phyloP scores from a whole-genome alignment of 495 filamentous ascomycete genomes.

The Gamarada debralockiae region DNA sequence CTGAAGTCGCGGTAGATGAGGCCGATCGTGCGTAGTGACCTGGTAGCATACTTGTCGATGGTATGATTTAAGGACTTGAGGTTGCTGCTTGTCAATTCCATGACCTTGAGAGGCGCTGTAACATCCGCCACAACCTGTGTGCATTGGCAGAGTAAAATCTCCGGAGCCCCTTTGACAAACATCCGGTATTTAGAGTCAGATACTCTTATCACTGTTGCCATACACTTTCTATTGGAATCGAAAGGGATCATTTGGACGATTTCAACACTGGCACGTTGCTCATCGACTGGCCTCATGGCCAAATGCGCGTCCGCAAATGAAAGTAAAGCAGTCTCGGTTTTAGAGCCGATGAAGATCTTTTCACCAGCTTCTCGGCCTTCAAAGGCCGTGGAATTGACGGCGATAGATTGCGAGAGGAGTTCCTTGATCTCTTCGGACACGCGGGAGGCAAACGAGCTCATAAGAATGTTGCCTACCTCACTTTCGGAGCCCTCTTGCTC shows the following conservation, averaged over 20 bases:
- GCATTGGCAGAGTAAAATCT: slow-evolving; percentile 74
- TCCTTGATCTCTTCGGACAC: slow-evolving; percentile 57
- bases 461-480: slow-evolving; percentile 29
- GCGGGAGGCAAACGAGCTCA: slow-evolving; percentile 41
- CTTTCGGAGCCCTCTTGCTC: slow-evolving; percentile 22
- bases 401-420: slow-evolving; percentile 69
- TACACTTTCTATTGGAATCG: slow-evolving; percentile 83
- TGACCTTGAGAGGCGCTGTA: slow-evolving; percentile 50
- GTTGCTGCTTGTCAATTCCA: slow-evolving; percentile 53
- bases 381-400: slow-evolving; percentile 84
- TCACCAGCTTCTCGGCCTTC: slow-evolving; percentile 74
- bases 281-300: slow-evolving; percentile 66
- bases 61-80: slow-evolving; percentile 55
- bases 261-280: slow-evolving; percentile 64
- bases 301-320: slow-evolving; percentile 72
- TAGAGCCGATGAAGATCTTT: slow-evolving; percentile 76
- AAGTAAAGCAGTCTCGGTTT: slow-evolving; percentile 83
- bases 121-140: slow-evolving; percentile 67
- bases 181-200: slow-evolving; percentile 64
- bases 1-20: slow-evolving; percentile 86
- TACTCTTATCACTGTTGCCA: slow-evolving; percentile 71
- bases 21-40: slow-evolving; percentile 83
- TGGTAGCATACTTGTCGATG: slow-evolving; percentile 78
- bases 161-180: slow-evolving; percentile 82
- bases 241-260: slow-evolving; percentile 77